These are phyloP conservation scores for Beta vulgaris DNA, from an alignment of 148 eudicot species.

Conservation along the genomic window DNA sequence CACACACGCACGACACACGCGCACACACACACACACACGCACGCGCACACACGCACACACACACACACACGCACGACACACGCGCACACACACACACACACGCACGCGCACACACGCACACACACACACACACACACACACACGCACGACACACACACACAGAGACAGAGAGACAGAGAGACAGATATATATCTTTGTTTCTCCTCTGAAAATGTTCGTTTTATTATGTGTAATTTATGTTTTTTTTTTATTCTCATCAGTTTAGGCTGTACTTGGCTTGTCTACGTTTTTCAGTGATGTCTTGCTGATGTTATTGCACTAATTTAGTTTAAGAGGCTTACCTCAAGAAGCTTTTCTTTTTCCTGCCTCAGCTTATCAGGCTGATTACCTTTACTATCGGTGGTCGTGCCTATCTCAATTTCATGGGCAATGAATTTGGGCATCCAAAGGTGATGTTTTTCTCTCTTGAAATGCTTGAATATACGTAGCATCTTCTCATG, in stretches of 20 bases:
- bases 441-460: constrained; percentile 75
- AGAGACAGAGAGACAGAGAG: too few species aligned
- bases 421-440: constrained; percentile 99
- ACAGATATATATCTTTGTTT: too few species aligned
- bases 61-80: too few species aligned
- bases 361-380: constrained; percentile 64
- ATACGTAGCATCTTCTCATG: neutral
- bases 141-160: too few species aligned
- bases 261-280: neutral
- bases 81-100: too few species aligned
- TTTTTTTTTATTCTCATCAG: neutral
- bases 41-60: too few species aligned
- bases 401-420: constrained; percentile 84
- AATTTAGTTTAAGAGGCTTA: neutral
- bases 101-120: too few species aligned
- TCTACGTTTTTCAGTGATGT: neutral
- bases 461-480: constrained; percentile 5
- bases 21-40: too few species aligned
- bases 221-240: neutral
- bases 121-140: too few species aligned
- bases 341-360: neutral
- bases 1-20: too few species aligned
- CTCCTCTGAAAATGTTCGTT: neutral
- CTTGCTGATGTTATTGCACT: neutral
- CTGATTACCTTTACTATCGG: constrained; percentile 81